phyloP scores from a whole-genome alignment of 192 early-diverging fungal species.

The Backusella luteola region DNA sequence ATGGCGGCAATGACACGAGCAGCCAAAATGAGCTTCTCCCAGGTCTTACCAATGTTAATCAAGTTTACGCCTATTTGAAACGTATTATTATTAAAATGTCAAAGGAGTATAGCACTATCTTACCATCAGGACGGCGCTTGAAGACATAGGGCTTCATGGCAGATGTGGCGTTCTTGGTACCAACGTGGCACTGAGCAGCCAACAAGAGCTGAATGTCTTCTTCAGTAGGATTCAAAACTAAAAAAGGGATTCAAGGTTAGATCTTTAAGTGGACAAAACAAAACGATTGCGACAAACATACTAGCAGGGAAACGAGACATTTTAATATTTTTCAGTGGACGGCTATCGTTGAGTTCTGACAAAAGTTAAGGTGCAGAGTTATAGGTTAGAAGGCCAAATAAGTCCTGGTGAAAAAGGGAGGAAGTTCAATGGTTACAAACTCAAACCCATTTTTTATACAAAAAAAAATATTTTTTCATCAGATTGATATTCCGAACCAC shows the following conservation, averaged over 20 bases:
- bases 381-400: conserved; percentile 18
- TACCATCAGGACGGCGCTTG: conserved; percentile 95
- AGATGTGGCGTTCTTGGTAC: conserved; percentile 93
- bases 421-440: neutral
- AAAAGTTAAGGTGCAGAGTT: conserved; percentile 19
- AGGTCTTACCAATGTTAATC: conserved; percentile 99
- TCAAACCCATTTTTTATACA: conserved; percentile 1
- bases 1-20: conserved; percentile 98
- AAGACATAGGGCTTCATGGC: conserved; percentile 94
- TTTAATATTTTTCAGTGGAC: conserved; percentile 11
- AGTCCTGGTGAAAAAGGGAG: conserved; percentile 18
- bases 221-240: conserved; percentile 74
- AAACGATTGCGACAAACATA: neutral
- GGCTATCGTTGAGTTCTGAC: conserved; percentile 18
- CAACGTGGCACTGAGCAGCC: conserved; percentile 95
- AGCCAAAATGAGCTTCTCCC: conserved; percentile 98
- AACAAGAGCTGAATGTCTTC: conserved; percentile 92
- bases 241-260: neutral
- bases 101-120: neutral
- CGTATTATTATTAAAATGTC: neutral
- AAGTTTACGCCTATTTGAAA: conserved; percentile 76
- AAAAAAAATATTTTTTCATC: conserved; percentile 9
- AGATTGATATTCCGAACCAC: neutral
- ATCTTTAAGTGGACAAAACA: neutral
- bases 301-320: conserved; percentile 11